Percentiles rank a stretch among this genome's conserved stretches.
These are phyloP conservation scores for Ceriops tagal DNA, from an alignment of 345 rosid genomes.

Conservation along the genomic window DNA sequence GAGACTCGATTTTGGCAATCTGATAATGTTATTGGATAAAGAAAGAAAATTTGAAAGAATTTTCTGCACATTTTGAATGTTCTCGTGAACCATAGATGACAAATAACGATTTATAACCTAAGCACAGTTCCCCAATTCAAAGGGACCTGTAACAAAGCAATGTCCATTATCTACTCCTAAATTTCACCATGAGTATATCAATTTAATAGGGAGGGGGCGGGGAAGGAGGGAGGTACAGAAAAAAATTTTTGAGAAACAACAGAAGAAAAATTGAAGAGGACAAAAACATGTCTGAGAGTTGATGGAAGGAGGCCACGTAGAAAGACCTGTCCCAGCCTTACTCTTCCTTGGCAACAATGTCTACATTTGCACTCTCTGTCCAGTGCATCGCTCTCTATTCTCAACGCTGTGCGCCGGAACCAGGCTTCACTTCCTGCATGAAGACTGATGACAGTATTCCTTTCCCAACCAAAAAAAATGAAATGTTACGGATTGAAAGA, in stretches of 20 bases:
- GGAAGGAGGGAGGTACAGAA: constrained; percentile 20
- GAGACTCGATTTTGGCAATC: not conserved
- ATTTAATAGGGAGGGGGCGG: constrained; percentile 1
- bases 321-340: constrained; percentile 25
- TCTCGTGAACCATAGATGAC: constrained; percentile 37
- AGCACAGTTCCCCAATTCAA: constrained; percentile 36
- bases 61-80: constrained; percentile 54
- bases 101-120: constrained; percentile 37
- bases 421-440: constrained; percentile 34
- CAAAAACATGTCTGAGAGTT: constrained; percentile 17
- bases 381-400: constrained; percentile 32
- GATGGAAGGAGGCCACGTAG: constrained; percentile 21
- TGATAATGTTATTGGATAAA: not conserved
- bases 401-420: constrained; percentile 26
- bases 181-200: constrained; percentile 30
- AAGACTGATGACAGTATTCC: constrained; percentile 32
- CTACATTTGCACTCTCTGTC: constrained; percentile 13
- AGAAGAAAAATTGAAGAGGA: constrained; percentile 6
- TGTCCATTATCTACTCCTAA: constrained; percentile 47
- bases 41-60: constrained; percentile 18
- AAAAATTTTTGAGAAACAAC: constrained; percentile 22
- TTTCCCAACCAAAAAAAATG: constrained; percentile 36
- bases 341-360: constrained; percentile 32
- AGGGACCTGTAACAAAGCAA: constrained; percentile 48
- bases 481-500: constrained; percentile 42